Evolutionary conservation across 1,139 yeast species (phyloP).

Genomic region (Candida sojae): DNA sequence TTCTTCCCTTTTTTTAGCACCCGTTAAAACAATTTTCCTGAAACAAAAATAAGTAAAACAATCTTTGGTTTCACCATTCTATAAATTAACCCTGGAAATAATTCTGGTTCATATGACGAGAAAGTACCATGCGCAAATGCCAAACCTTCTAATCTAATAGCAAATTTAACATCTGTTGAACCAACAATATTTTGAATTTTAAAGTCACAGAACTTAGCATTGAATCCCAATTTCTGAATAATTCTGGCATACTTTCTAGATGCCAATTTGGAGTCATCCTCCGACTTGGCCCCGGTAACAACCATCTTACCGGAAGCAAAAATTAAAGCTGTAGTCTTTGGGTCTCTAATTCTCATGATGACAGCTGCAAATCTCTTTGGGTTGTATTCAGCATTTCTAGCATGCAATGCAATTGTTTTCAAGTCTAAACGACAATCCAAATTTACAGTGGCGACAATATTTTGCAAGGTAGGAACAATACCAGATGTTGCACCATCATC

Average conservation of each 20-base stretch:
- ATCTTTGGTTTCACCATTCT: conserved; percentile 99
- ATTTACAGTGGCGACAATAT: conserved; percentile 97
- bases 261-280: conserved; percentile 95
- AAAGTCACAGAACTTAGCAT: conserved; percentile 93
- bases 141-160: conserved; percentile 94
- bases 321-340: conserved; percentile 95
- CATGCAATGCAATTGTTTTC: conserved; percentile 96
- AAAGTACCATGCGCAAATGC: conserved; percentile 99
- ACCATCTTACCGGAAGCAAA: conserved; percentile 99
- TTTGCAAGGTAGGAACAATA: conserved; percentile 93
- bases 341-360: conserved; percentile 98
- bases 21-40: conserved; percentile 95
- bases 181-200: conserved; percentile 98
- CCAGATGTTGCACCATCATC: conserved; percentile 82
- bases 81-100: conserved; percentile 97
- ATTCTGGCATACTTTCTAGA: conserved; percentile 97
- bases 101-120: conserved; percentile 97
- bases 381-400: conserved; percentile 98
- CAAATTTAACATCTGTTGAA: conserved; percentile 97
- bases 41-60: conserved; percentile 91
- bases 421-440: conserved; percentile 93
- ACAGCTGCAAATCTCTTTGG: conserved; percentile 99
- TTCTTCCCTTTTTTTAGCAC: conserved; percentile 99
- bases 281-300: conserved; percentile 98
- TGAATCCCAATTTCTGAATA: conserved; percentile 95